phyloP scores from a whole-genome alignment of 2,329 filamentous ascomycete genomes.

The Trichoderma koningii region DNA sequence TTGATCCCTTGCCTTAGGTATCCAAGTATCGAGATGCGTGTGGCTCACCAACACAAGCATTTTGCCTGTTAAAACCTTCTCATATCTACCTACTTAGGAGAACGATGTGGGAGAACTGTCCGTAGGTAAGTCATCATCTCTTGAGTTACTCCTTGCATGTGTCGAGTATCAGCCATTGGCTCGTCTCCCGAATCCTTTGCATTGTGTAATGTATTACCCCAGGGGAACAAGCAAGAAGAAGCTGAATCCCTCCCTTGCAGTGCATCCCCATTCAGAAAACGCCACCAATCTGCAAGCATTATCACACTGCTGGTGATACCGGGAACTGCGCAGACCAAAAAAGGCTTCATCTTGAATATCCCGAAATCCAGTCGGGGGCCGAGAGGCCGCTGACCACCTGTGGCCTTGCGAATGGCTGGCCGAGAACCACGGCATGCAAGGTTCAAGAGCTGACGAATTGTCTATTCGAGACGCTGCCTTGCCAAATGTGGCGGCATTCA shows the following conservation, averaged over 20 bases:
- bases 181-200: neutral
- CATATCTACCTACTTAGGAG: neutral
- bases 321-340: neutral
- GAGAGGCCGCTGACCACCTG: slow-evolving; percentile 16
- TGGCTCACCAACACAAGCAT: neutral
- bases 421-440: slow-evolving; percentile 12
- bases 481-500: slow-evolving; percentile 1
- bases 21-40: neutral
- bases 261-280: neutral
- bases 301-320: neutral
- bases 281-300: neutral
- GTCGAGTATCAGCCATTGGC: neutral
- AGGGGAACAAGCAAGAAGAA: slow-evolving; percentile 8
- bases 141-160: neutral
- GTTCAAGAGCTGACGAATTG: neutral
- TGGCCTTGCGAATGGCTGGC: slow-evolving; percentile 8
- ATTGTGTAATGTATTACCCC: neutral
- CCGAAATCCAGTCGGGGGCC: neutral
- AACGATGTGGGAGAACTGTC: neutral
- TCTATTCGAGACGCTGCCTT: slow-evolving; percentile 19
- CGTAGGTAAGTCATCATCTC: neutral
- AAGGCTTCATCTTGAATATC: neutral
- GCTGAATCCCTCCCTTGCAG: slow-evolving; percentile 6
- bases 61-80: neutral
- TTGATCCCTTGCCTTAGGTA: no score